phyloP scores from a whole-genome alignment of 768 basidiomycete genomes.

The Cystobasidiopsis lactophilus region DNA sequence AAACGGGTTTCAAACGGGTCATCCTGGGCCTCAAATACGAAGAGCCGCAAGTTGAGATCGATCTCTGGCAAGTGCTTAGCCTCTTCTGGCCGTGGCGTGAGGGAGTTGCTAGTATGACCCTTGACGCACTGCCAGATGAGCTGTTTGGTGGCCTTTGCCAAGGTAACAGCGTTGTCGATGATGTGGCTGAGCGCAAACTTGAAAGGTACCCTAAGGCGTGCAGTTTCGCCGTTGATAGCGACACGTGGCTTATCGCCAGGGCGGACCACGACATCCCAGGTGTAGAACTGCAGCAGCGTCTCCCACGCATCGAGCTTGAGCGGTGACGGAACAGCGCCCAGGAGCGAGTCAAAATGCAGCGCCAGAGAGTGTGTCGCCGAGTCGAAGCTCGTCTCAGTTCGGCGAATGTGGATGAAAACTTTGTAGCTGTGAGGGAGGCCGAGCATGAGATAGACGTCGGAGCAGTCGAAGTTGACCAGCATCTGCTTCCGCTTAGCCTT shows the following conservation, averaged over 20 bases:
- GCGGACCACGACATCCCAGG: constrained; percentile 27
- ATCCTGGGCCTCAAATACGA: constrained; percentile 60
- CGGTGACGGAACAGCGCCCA: constrained; percentile 38
- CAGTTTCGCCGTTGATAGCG: constrained; percentile 38
- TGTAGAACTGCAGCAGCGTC: constrained; percentile 42
- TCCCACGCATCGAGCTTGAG: constrained; percentile 40
- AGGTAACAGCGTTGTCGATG: constrained; percentile 44
- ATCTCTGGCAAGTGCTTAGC: constrained; percentile 51
- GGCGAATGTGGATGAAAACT: constrained; percentile 20
- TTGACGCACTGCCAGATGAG: constrained; percentile 36
- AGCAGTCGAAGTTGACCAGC: constrained; percentile 10
- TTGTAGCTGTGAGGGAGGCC: constrained; percentile 25
- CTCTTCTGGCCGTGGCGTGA: constrained; percentile 44
- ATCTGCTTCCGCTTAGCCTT: no score
- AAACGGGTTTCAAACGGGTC: constrained; percentile 60
- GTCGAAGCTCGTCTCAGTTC: constrained; percentile 11
- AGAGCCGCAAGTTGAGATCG: constrained; percentile 34
- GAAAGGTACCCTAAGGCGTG: constrained; percentile 55
- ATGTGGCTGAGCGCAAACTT: constrained; percentile 55
- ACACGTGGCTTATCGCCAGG: constrained; percentile 25
- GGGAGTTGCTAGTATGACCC: constrained; percentile 35
- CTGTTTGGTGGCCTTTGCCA: constrained; percentile 53
- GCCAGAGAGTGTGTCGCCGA: constrained; percentile 20
- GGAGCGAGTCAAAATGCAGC: constrained; percentile 25
- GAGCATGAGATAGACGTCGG: constrained; percentile 18